phyloP scores from a whole-genome alignment of 2,329 filamentous ascomycete genomes.

The Apiospora malaysiana region DNA sequence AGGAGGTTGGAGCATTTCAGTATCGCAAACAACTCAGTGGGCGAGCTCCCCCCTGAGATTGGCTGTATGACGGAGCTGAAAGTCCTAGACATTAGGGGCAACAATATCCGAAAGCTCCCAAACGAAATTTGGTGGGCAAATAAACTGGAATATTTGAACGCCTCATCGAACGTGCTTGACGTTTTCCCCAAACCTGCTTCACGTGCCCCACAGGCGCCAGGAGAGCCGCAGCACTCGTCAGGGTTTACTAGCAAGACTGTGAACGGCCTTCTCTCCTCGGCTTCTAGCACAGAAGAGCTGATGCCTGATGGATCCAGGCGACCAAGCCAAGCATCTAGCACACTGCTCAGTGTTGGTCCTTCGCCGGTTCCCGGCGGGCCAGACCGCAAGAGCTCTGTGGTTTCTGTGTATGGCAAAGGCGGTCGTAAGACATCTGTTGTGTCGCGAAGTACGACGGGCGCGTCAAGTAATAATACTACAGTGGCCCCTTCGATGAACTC shows the following conservation, averaged over 20 bases:
- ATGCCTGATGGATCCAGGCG: slow-evolving; percentile 64
- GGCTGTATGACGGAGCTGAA: slow-evolving; percentile 85
- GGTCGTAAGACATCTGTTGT: slow-evolving; percentile 86
- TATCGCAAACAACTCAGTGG: slow-evolving; percentile 89
- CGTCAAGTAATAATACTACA: slow-evolving; percentile 51
- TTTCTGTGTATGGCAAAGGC: slow-evolving; percentile 78
- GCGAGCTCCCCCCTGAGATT: slow-evolving; percentile 83
- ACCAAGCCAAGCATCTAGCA: slow-evolving; percentile 84
- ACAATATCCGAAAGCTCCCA: slow-evolving; percentile 88
- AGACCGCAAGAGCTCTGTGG: slow-evolving; percentile 82
- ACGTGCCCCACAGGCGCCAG: slow-evolving; percentile 67
- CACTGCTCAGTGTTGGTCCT: slow-evolving; percentile 75
- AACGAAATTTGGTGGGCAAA: slow-evolving; percentile 96
- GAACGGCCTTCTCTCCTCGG: slow-evolving; percentile 58
- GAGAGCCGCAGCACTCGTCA: slow-evolving; percentile 49
- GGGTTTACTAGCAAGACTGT: slow-evolving; percentile 47
- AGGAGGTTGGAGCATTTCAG: slow-evolving; percentile 88
- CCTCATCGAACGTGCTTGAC: slow-evolving; percentile 92
- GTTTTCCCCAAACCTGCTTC: slow-evolving; percentile 87
- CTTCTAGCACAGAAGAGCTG: slow-evolving; percentile 80
- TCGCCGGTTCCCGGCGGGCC: slow-evolving; percentile 66
- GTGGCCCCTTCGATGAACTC: slow-evolving; percentile 58
- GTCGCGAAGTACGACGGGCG: slow-evolving; percentile 62
- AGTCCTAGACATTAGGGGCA: slow-evolving; percentile 87
- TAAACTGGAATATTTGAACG: slow-evolving; percentile 88